Conservation (phyloP, 2,329 filamentous ascomycete species). For the Thielaviopsis populi region DNA sequence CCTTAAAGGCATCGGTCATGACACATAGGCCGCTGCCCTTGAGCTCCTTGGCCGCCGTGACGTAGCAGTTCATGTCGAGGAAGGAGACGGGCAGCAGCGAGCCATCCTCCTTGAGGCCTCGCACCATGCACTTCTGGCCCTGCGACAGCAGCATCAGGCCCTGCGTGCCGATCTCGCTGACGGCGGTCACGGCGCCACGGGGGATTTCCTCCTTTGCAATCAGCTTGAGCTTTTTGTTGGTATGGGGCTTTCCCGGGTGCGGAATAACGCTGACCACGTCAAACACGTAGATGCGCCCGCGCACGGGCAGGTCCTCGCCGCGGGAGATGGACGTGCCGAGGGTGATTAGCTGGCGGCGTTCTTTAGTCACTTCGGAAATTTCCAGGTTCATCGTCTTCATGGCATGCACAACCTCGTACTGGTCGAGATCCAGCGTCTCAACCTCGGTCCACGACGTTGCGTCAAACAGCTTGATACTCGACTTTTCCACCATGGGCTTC, state of each 20-base stretch:
- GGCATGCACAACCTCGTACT: constrained; percentile 62
- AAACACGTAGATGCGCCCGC: constrained; percentile 77
- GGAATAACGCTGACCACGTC: constrained; percentile 87
- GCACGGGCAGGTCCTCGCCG: constrained; percentile 78
- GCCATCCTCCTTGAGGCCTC: constrained; percentile 89
- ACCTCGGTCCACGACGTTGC: constrained; percentile 65
- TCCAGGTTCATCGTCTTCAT: constrained; percentile 76
- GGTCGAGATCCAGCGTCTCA: constrained; percentile 57
- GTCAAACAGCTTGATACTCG: constrained; percentile 63
- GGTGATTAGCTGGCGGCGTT: constrained; percentile 65
- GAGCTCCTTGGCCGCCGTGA: constrained; percentile 71
- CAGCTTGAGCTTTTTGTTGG: constrained; percentile 69
- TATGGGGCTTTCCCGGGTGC: constrained; percentile 71
- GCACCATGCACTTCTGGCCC: constrained; percentile 93
- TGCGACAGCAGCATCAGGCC: constrained; percentile 82
- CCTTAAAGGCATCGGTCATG: constrained; percentile 81
- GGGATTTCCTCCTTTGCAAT: constrained; percentile 78
- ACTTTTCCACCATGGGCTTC: constrained; percentile 53
- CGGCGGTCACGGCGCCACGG: constrained; percentile 78
- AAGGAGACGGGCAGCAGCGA: constrained; percentile 88
- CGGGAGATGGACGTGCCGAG: constrained; percentile 76
- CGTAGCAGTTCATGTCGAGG: constrained; percentile 93
- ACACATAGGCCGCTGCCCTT: constrained; percentile 71
- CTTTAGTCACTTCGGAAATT: constrained; percentile 78
- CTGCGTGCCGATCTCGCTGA: constrained; percentile 73